Base-by-base conservation (phyloP, 2,329 filamentous ascomycete species). In the Fusarium graminum region DNA sequence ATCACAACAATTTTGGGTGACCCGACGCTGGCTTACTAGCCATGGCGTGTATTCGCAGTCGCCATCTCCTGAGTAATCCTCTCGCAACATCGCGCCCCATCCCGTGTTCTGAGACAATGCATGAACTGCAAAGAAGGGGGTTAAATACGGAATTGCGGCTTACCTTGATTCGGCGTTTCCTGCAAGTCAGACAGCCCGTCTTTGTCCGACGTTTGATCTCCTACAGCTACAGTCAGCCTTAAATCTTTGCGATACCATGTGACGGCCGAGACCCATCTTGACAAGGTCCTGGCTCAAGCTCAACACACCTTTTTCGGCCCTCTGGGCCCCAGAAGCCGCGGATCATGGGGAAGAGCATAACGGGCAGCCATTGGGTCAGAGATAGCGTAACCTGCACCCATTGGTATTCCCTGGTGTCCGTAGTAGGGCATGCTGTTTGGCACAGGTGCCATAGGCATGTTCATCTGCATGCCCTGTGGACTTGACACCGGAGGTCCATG, bases 191-290 rank as follows among this genome's bases (percentile, higher is more conserved):
- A 68, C 86, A 88, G n/a, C 86, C 86, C 2, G 86, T 88, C 75
- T 88, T 88, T 44, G 86, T 88, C 69, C 86, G 83, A 63, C 86
- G 82, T 75, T 88, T 88, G 72, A 88, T 88, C 74, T 88, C 86
- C 86, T 88, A 74, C 26, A 54, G 47, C 39, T 34, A 41, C 29
- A 39, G 56, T 71, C 55, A 70, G 68, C 51, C 63, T 52, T 52
- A 42, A 46, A 32, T 62, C 26, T 49, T 55, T 43, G 53, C 58
- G 43, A 45, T 36, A 52, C 43, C 42, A 32, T 42, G 22, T 17
- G 34, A 47, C 22, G 34, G 22, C 41, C 29, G 41, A 38, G 40
- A 46, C 44, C 25, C 41, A 26, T 22, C 26, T 22, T 16, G 19
- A 43, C 13, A n/a, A 51, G 53, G 42, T 46, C 54, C 30, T 47